Base-by-base conservation (phyloP, 75 land plant species). In the Picea glauca region DNA sequence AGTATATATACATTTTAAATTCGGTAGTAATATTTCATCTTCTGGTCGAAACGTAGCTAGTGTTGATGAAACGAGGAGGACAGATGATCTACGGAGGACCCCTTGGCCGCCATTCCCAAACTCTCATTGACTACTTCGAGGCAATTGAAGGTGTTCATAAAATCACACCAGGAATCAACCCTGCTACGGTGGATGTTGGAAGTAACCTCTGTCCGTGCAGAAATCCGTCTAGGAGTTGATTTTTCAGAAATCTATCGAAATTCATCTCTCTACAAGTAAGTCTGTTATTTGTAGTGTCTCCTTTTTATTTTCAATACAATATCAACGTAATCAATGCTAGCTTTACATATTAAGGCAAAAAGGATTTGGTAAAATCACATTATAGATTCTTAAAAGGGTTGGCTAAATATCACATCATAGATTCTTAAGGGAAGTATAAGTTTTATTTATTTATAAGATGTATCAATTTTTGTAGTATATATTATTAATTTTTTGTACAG, bases 181-280 rank as follows among this genome's bases (percentile, higher is more conserved):
- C 89, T 15, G 89, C 89, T 20, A 88, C 89, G n/a, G n/a, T 88
- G 89, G 89, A 88, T 88, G 89, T 65, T 88, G 26, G 88, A 87
- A 67, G 83, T 74, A 30, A 80, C 70, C 33, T 79, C 84, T 58
- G 76, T 75, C 4, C 58, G 59, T 4, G 21, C 80, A 20, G 88
- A 87, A 78, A 70, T 40, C 23, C 64, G 78, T 56, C 65, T 84
- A 43, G 83, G 77, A 18, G 26, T 80, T 43, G 78, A 84, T 58
- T 84, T 87, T 78, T 26, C 26, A 26, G 26, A 26, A 26, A 26
- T 26, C 26, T 26, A 26, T 26, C 26, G 26, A 26, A 26, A 26
- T 26, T 26, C 26, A 26, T 26, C 26, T 26, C 26, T 26, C 26
- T 26, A 83, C 76, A 14, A 63, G 82, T 83, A 77, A 79, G 83